Base-by-base conservation (phyloP, 2,329 filamentous ascomycete genomes). In the Cyclaneusma minus region DNA sequence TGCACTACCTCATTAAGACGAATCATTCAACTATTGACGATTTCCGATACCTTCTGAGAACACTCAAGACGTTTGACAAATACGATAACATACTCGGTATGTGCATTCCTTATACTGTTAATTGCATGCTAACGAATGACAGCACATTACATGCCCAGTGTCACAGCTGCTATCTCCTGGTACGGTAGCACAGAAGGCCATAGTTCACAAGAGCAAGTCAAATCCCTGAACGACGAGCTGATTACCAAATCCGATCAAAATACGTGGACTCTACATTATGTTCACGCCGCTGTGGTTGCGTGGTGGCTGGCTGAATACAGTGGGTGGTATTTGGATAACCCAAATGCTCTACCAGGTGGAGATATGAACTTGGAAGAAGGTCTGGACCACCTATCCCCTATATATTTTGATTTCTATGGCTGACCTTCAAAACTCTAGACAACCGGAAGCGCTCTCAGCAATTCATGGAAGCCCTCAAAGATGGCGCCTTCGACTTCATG, bases 241-340 rank as follows among this genome's bases (percentile, higher is more conserved):
- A 70, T 76, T 37, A 63, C 67, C 19, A 64, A 67, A 11, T 57
- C 68, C 23, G 78, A 84, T 25, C 68, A 72, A 32, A 59, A 75
- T 21, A 55, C 63, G 10, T 93, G 84, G 80, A 60, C 65, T 13
- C 49, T 92, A 20, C 61, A 74, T 10, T 77, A 75, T 39, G 64
- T 95, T 8, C 77, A 85, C 40, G 81, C 85, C 23, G 77, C 82
- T 3, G 65, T 85, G 8, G 66, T 70, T 29, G 69, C 77, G 4
- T 84, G 81, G 65, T 98, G 89, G 89, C 64, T 94, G 24, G 76
- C 82, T 16, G 84, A 95, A 44, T 94, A 94, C 52, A 89, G 81
- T 38, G 82, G 83, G 3, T 81, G 83, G 60, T 93, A 85, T 47
- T 63, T 81, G 31, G 83, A 92, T 39, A 68, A 76, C 24, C 35